Base-by-base conservation (phyloP, 2,329 filamentous ascomycete species). In the Elsinoe perseae region DNA sequence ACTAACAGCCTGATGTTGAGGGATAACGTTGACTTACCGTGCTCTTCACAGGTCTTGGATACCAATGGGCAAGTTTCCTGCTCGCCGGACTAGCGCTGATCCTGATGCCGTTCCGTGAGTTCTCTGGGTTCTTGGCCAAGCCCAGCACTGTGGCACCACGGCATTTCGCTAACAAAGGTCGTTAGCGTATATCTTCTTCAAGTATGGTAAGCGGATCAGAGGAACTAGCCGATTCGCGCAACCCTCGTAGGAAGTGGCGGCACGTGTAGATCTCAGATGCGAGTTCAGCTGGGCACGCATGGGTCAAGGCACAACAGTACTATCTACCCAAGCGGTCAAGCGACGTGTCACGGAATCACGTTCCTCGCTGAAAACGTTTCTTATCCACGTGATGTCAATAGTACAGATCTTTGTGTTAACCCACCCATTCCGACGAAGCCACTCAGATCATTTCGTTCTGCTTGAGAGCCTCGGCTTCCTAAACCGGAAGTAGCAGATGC, bases 21-120 rank as follows among this genome's bases (percentile, higher is more conserved):
- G 50, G 32, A 36, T 14, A 36, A 48, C 63, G 70, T 71, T 73
- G 72, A 73, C 75, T 69, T 74, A 71, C 74, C 58, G 65, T 62
- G 59, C 64, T 63, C 62, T 60, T 34, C 52, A 27, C 69, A 71
- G 68, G 64, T 59, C 61, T 78, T 57, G 75, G 75, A 46, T 76
- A 76, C 63, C 75, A 77, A 61, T 78, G 76, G 76, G 76, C 76
- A 54, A 72, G 70, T 56, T 71, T 69, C 18, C 54, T 77, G 57
- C 70, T 78, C 38, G 72, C 68, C 53, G 77, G 77, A 64, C 66
- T 78, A 58, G 73, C 75, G 16, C 68, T 78, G 32, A 73, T 71
- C 16, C 75, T 78, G 73, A 70, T 72, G 57, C 75, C 75, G 66
- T 69, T 69, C 56, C 66, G 67, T 69, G 60, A 63, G 67, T 67